Evolutionary conservation across 257 asterid species (phyloP).

Genomic region (Gentiana dahurica): DNA sequence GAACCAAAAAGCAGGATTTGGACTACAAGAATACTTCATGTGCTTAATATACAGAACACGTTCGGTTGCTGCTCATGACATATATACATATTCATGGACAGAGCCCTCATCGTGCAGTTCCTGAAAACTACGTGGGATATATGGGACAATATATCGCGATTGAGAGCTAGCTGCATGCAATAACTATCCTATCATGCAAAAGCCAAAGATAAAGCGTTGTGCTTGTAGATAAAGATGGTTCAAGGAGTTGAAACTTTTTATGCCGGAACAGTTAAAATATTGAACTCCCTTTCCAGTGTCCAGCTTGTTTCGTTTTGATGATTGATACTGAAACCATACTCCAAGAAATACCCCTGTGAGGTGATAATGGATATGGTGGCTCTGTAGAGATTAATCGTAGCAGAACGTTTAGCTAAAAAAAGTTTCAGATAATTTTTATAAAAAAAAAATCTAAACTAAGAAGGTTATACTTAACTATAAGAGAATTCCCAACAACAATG

Average conservation of each 20-base stretch:
- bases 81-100: too few relatives aligned
- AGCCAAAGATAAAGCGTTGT: background rate
- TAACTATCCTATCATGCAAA: background rate
- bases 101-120: too few relatives aligned
- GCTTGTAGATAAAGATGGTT: background rate
- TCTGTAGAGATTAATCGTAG: constrained; percentile 28
- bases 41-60: too few relatives aligned
- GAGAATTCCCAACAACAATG: background rate
- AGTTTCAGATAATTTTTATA: background rate
- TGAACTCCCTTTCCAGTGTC: constrained; percentile 66
- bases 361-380: constrained; percentile 63
- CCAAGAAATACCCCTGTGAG: constrained; percentile 57
- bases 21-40: too few relatives aligned
- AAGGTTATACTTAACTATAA: background rate
- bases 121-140: too few relatives aligned
- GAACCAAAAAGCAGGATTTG: too few relatives aligned
- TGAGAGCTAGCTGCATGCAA: too few relatives aligned
- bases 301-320: constrained; percentile 64
- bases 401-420: too few relatives aligned
- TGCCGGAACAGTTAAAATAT: constrained; percentile 48
- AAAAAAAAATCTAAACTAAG: background rate
- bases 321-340: constrained; percentile 48
- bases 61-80: too few relatives aligned
- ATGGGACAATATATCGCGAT: too few relatives aligned
- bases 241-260: constrained; percentile 16